phyloP scores from a whole-genome alignment of 805 yeast genomes.

The Hyphopichia homilentoma region DNA sequence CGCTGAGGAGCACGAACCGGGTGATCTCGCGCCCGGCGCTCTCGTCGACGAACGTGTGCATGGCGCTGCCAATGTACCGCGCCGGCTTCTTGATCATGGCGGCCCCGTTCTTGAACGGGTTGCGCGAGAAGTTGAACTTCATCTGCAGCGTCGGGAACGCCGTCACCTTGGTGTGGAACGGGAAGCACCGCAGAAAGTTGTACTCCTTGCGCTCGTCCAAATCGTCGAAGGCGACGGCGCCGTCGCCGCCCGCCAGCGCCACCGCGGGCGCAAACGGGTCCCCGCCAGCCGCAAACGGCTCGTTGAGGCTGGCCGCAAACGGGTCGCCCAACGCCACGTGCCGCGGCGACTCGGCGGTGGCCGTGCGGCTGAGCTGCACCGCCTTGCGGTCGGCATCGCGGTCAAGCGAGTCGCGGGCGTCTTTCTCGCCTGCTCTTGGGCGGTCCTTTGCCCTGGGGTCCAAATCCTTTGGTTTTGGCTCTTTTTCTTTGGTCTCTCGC shows the following conservation, averaged over 20 bases:
- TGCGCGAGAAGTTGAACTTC: slow-evolving; percentile 25
- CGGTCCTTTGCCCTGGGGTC: too few relatives aligned
- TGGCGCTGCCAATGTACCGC: slow-evolving; percentile 27
- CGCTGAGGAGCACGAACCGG: slow-evolving; percentile 61
- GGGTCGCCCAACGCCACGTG: not conserved
- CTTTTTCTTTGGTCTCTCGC: not conserved
- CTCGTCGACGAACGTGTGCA: slow-evolving; percentile 27
- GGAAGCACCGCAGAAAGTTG: slow-evolving; percentile 75
- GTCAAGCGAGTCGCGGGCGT: too few relatives aligned
- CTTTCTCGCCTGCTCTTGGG: too few relatives aligned
- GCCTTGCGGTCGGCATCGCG: too few relatives aligned
- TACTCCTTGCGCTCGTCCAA: slow-evolving; percentile 50
- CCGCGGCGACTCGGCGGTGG: not conserved
- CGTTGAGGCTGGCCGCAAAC: not conserved
- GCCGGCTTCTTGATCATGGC: slow-evolving; percentile 22
- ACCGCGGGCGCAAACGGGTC: too few relatives aligned
- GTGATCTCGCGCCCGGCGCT: slow-evolving; percentile 53
- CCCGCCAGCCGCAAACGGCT: too few relatives aligned
- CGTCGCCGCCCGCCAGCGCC: too few relatives aligned
- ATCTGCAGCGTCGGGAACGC: slow-evolving; percentile 54
- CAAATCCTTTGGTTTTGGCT: too few relatives aligned
- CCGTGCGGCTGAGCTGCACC: not conserved
- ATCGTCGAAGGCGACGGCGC: slow-evolving; percentile 10
- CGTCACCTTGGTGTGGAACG: slow-evolving; percentile 63
- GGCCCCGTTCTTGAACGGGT: slow-evolving; percentile 15